Evolutionary conservation across 2,329 filamentous ascomycete species (phyloP).

Genomic region (Boeremia exigua): DNA sequence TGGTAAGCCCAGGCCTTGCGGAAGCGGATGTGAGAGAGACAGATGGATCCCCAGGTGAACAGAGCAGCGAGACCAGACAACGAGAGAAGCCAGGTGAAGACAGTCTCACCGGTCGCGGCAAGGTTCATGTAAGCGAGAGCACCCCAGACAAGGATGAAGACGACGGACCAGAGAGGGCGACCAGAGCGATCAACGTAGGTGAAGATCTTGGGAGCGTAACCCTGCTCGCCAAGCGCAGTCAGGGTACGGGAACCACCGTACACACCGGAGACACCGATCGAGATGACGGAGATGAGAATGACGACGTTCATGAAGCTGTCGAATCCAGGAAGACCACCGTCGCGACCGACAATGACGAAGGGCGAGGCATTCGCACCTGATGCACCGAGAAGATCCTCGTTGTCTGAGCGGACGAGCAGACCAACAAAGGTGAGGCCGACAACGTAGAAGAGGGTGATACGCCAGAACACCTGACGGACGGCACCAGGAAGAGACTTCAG

Average conservation of each 20-base stretch:
- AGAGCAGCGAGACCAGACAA: slow-evolving; percentile 75
- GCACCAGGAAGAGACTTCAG: slow-evolving; percentile 55
- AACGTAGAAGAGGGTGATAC: slow-evolving; percentile 55
- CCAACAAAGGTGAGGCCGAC: slow-evolving; percentile 53
- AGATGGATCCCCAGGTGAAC: slow-evolving; percentile 85
- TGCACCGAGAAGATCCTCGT: slow-evolving; percentile 43
- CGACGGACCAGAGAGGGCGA: slow-evolving; percentile 77
- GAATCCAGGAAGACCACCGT: slow-evolving; percentile 66
- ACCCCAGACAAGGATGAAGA: slow-evolving; percentile 70
- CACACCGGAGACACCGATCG: slow-evolving; percentile 64
- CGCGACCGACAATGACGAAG: slow-evolving; percentile 69
- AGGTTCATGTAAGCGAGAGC: slow-evolving; percentile 74
- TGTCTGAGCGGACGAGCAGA: slow-evolving; percentile 49
- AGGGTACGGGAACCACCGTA: slow-evolving; percentile 65
- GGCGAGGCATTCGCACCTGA: slow-evolving; percentile 59
- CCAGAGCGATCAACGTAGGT: slow-evolving; percentile 84
- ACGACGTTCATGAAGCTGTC: slow-evolving; percentile 72
- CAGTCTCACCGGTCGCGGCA: slow-evolving; percentile 53
- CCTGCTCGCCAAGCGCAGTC: slow-evolving; percentile 57
- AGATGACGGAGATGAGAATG: slow-evolving; percentile 67
- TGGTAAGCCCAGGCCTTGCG: slow-evolving; percentile 59
- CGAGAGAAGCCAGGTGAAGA: slow-evolving; percentile 80
- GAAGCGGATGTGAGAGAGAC: slow-evolving; percentile 91
- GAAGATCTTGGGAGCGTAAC: slow-evolving; percentile 78
- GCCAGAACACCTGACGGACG: slow-evolving; percentile 56